Conservation (phyloP, 1,139 yeast species). For the Kazachstania sp. region DNA sequence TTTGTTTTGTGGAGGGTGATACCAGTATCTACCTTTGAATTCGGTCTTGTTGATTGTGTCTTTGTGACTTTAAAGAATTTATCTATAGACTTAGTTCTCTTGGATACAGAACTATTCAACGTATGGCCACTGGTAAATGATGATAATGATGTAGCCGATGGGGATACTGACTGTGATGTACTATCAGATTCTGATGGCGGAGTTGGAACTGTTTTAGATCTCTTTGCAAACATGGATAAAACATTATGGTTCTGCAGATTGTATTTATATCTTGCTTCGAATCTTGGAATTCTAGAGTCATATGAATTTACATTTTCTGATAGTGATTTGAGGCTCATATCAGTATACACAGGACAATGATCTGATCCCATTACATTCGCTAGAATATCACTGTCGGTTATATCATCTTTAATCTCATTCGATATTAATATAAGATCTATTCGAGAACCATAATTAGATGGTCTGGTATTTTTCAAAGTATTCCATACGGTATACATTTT, state of each 20-base stretch:
- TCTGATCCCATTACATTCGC: constrained; percentile 76
- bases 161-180: not conserved
- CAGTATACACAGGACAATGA: constrained; percentile 86
- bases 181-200: not conserved
- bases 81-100: constrained; percentile 10
- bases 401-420: constrained; percentile 29
- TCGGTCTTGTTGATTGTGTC: not conserved
- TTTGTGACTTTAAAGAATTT: constrained; percentile 10
- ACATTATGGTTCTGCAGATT: constrained; percentile 48
- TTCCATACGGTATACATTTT: constrained; percentile 92
- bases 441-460: constrained; percentile 78
- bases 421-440: constrained; percentile 66
- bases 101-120: not conserved
- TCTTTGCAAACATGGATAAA: constrained; percentile 40
- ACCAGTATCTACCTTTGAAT: not conserved
- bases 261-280: constrained; percentile 52
- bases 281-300: constrained; percentile 29
- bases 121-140: not conserved
- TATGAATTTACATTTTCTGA: not conserved
- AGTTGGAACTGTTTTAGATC: constrained; percentile 1
- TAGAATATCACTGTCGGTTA: constrained; percentile 53
- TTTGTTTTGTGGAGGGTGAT: not conserved
- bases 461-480: constrained; percentile 66
- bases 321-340: constrained; percentile 35
- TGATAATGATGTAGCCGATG: not conserved